Base-by-base conservation (phyloP, 441 rosid species). In the Arabidopsis hybrid region DNA sequence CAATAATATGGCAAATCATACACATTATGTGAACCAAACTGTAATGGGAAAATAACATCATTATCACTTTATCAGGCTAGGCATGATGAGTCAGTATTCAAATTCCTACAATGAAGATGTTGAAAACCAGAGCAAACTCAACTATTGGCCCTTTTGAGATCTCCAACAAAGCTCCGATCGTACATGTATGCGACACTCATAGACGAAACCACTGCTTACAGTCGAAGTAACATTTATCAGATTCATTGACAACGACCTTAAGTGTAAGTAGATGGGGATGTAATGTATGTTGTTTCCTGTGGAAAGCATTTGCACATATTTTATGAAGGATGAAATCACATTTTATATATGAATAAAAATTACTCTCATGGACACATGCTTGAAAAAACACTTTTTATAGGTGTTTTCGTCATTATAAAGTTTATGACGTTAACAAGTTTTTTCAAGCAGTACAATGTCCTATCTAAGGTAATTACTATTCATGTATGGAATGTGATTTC, bases 401-500 rank as follows among this genome's bases (percentile, higher is more conserved):
- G 38, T 13, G 31, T 9, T 42, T 61, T 14, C 12, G 7, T 14
- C 36, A n/a, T n/a, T n/a, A 43, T 26, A 58, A 14, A 17, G 2
- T 50, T 50, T 8, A 8, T 16, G 55, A 47, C 6, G 10, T 17
- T 39, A 38, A 18, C 36, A 10, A 34, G 31, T 34, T 5, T 35
- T 55, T 42, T 14, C 40, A 55, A 40, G 62, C 62, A 67, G 40
- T 6, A 0, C 14, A 13, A 0, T 52, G 5, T 52, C 52, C 26
- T 6, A 50, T 18, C 46, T 50, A 2, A 3, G 11, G 2, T 40
- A 32, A 67, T 11, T 57, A 34, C 13, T 57, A 45, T 16, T 57
- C 26, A 57, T 57, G 65, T 45, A 32, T 43, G 56, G 6, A 69
- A 69, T 69, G 65, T 18, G 73, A 69, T 12, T 69, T 69, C 65